These are phyloP conservation scores for Ploettnerulaceae sp. DNA, from an alignment of 2,329 filamentous ascomycete genomes.

Conservation along the genomic window DNA sequence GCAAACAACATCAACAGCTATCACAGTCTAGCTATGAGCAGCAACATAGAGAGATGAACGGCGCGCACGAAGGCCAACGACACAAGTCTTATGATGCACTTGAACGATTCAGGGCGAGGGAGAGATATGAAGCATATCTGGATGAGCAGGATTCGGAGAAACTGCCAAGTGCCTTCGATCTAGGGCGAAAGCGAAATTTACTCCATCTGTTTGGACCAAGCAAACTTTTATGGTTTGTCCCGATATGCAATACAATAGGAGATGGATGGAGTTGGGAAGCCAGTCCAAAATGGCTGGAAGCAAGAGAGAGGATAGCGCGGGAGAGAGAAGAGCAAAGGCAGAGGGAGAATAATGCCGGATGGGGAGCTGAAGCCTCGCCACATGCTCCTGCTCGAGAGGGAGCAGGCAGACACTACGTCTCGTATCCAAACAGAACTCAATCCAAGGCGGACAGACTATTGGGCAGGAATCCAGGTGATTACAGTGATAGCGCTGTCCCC, in stretches of 20 bases:
- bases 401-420: conserved; percentile 31
- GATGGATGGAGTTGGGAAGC: conserved; percentile 96
- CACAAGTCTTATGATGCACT: conserved; percentile 42
- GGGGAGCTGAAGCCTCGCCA: conserved; percentile 44
- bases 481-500: conserved; percentile 26
- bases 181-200: conserved; percentile 78
- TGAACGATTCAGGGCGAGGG: conserved; percentile 59
- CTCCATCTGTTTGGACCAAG: conserved; percentile 73
- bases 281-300: conserved; percentile 71
- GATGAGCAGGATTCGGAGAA: conserved; percentile 85
- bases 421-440: conserved; percentile 22
- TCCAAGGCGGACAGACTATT: conserved; percentile 36
- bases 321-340: conserved; percentile 57
- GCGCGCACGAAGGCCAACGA: conserved; percentile 16
- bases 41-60: conserved; percentile 65
- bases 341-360: conserved; percentile 62
- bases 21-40: conserved; percentile 48
- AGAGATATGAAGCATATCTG: conserved; percentile 74
- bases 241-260: conserved; percentile 78
- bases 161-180: conserved; percentile 88
- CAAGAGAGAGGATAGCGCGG: conserved; percentile 55
- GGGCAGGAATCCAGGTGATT: conserved; percentile 31
- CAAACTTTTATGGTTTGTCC: conserved; percentile 70
- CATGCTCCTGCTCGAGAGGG: conserved; percentile 18
- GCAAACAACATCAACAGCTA: conserved; percentile 63